Evolutionary conservation across 2,329 filamentous ascomycete species (phyloP), one percentile per base, ranked within the genome.

Genomic region (Cryphonectria carpinicola): DNA sequence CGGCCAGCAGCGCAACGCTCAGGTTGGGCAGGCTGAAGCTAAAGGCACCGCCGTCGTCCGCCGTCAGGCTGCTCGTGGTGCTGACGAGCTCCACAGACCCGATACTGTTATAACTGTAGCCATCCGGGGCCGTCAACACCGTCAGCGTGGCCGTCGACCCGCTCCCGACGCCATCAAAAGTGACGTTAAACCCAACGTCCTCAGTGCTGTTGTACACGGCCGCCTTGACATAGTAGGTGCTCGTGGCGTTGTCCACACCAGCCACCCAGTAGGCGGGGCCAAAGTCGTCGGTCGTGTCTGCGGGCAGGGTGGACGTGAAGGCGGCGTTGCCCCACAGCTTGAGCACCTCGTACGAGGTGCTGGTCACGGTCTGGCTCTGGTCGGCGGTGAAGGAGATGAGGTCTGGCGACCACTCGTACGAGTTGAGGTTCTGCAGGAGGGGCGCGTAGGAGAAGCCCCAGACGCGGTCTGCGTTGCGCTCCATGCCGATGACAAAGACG

Each of bases 1-100:
- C 84, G 66, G 88, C 85, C 67, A 90, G 75, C 2, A 90, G 84
- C 19, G 86, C 87, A 65, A 90, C 83, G 73, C 86, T 88, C 70
- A 88, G 78, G 73, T 86, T 80, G 0, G 87, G 87, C 75, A 90
- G 71, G 37, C 76, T 80, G 74, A 89, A 89, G 60, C 78, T 78
- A 74, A 89, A 88, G 1, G 74, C 77, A 2, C 88, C 88, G 37
- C 82, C 79, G 3, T 76, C 74, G 22, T 81, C 82, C 2, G 84
- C 85, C 74, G 76, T 79, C 28, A 88, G 71, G 0, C 77, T 77
- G 1, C 75, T 76, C 14, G 77, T 81, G 1, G 78, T 79, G 28
- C 79, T 83, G 66, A 84, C 78, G 0, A 89, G 87, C 28, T 87
- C 82, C 71, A 88, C 87, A 72, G 81, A 80, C 10, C 82, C 82